Conservation (phyloP, 2,329 filamentous ascomycete species). For the Penicillium verrucosum region DNA sequence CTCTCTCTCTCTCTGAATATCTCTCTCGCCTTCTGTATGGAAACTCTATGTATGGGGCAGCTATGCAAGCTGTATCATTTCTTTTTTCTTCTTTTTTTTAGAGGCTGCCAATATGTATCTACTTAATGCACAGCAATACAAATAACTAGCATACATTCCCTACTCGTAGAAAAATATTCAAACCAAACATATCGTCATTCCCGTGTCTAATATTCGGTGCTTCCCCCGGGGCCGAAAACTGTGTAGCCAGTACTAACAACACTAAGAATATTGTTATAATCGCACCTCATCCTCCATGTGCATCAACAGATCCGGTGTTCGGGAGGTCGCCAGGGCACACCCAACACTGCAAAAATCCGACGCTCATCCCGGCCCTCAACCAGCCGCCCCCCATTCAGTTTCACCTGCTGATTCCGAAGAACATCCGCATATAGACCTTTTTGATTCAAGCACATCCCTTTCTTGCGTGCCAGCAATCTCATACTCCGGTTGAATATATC, state of each 20-base stretch:
- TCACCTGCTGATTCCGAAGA: slow-evolving; percentile 57
- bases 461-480: slow-evolving; percentile 72
- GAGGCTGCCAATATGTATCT: neutral
- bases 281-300: neutral
- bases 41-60: slow-evolving; percentile 1
- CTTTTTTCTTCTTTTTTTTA: neutral
- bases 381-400: slow-evolving; percentile 64
- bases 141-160: neutral
- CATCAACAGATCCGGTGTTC: slow-evolving; percentile 69
- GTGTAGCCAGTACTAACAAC: neutral
- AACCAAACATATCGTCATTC: neutral
- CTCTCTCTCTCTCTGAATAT: slow-evolving; percentile 1
- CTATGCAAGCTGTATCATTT: neutral
- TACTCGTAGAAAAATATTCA: neutral
- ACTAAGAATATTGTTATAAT: neutral
- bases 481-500: slow-evolving; percentile 92
- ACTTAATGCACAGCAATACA: neutral
- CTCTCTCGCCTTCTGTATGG: neutral
- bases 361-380: slow-evolving; percentile 73
- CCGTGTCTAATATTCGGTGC: neutral
- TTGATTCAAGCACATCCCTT: slow-evolving; percentile 82
- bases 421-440: slow-evolving; percentile 72
- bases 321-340: slow-evolving; percentile 80
- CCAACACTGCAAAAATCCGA: slow-evolving; percentile 75
- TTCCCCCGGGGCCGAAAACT: neutral